These are phyloP conservation scores for Gracilaria vermiculophylla DNA, from an alignment of 23 red algal genomes.

Conservation along the genomic window DNA sequence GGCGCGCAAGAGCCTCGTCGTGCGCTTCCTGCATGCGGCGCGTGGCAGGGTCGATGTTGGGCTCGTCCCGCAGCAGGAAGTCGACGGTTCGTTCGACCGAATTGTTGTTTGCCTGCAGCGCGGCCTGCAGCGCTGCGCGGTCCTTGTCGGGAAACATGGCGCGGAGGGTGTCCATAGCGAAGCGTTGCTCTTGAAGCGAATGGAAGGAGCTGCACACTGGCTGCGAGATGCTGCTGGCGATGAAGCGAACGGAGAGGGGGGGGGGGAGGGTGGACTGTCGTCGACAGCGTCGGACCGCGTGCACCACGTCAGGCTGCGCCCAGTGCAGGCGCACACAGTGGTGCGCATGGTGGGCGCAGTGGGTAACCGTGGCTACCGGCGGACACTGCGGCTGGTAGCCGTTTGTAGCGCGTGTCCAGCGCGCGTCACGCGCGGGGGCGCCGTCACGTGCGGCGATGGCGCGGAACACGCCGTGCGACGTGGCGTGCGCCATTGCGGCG, in stretches of 20 bases:
- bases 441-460: neutral
- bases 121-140: constrained; percentile 33
- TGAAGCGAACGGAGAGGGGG: no score
- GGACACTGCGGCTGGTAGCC: neutral
- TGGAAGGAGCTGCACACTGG: no score
- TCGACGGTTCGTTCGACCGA: constrained; percentile 65
- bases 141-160: constrained; percentile 64
- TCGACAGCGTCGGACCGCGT: no score
- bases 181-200: no score
- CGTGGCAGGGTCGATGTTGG: constrained; percentile 2
- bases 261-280: no score
- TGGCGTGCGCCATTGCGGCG: neutral
- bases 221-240: no score
- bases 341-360: neutral
- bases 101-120: constrained; percentile 33
- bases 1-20: constrained; percentile 54
- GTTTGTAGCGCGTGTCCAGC: neutral
- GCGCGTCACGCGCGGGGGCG: neutral
- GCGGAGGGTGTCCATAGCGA: constrained; percentile 40
- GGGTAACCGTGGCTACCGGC: neutral
- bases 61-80: constrained; percentile 16
- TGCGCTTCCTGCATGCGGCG: constrained; percentile 42
- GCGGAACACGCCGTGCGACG: neutral
- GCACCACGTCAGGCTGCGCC: neutral
- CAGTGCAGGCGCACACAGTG: neutral